phyloP scores from a whole-genome alignment of 2,329 filamentous ascomycete genomes.

The Lasiodiplodia sp. region DNA sequence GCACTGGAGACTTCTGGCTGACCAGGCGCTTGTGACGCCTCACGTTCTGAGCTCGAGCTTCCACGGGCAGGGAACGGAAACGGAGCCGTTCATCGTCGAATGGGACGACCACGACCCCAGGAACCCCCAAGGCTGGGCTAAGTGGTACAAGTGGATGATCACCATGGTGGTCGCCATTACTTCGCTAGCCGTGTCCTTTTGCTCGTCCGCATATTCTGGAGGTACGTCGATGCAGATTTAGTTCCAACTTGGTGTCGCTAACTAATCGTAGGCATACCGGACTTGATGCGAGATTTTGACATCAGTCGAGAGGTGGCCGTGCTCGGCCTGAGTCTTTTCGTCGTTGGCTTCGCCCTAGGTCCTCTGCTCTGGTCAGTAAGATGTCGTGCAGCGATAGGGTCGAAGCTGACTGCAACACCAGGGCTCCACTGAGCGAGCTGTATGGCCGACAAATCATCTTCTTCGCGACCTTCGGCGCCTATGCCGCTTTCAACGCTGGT shows the following conservation, averaged over 20 bases:
- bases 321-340: slow-evolving; percentile 52
- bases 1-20: not conserved
- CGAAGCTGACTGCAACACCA: slow-evolving; percentile 20
- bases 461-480: slow-evolving; percentile 62
- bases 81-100: slow-evolving; percentile 51
- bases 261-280: too few relatives aligned
- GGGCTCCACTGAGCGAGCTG: slow-evolving; percentile 65
- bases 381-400: too few relatives aligned
- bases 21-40: not conserved
- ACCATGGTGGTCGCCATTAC: slow-evolving; percentile 50
- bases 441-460: slow-evolving; percentile 63
- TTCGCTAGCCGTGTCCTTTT: slow-evolving; percentile 52
- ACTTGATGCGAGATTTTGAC: slow-evolving; percentile 40
- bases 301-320: slow-evolving; percentile 50
- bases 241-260: too few relatives aligned
- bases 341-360: slow-evolving; percentile 52
- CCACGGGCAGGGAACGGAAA: not conserved
- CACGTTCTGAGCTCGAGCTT: not conserved
- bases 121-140: slow-evolving; percentile 51
- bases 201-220: slow-evolving; percentile 51
- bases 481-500: slow-evolving; percentile 69
- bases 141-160: slow-evolving; percentile 51
- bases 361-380: slow-evolving; percentile 44
- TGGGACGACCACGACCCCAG: slow-evolving; percentile 56
- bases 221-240: slow-evolving; percentile 34